Evolutionary conservation across 1,139 yeast genomes (phyloP).

Genomic region (Yamadazyma conglobata): DNA sequence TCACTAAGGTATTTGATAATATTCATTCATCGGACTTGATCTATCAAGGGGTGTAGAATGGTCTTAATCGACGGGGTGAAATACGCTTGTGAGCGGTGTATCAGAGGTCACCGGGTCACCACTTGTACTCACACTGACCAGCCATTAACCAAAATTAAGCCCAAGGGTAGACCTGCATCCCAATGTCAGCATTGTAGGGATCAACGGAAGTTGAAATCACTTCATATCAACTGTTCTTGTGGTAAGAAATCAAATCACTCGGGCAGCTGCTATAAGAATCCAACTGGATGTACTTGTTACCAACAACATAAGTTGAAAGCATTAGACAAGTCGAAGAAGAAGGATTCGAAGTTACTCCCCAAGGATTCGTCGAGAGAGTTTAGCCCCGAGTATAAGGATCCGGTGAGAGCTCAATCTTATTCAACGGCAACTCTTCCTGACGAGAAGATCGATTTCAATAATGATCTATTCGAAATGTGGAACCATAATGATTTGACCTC

Average conservation of each 20-base stretch:
- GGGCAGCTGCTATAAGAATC: slow-evolving; percentile 50
- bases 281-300: slow-evolving; percentile 55
- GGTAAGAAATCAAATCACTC: slow-evolving; percentile 52
- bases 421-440: too few relatives aligned
- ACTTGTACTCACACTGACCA: slow-evolving; percentile 91
- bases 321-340: slow-evolving; percentile 29
- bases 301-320: slow-evolving; percentile 16
- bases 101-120: slow-evolving; percentile 93
- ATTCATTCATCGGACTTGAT: too few relatives aligned
- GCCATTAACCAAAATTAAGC: slow-evolving; percentile 88
- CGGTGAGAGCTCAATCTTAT: too few relatives aligned
- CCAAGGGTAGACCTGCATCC: slow-evolving; percentile 93
- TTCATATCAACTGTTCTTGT: slow-evolving; percentile 75
- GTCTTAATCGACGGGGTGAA: slow-evolving; percentile 87
- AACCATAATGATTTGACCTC: slow-evolving; percentile 3
- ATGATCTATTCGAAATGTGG: slow-evolving; percentile 8
- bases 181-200: slow-evolving; percentile 89
- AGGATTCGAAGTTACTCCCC: slow-evolving; percentile 3
- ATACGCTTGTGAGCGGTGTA: slow-evolving; percentile 95
- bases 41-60: too few relatives aligned
- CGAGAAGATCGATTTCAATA: slow-evolving; percentile 7
- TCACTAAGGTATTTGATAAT: too few relatives aligned
- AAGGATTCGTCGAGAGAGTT: slow-evolving; percentile 1
- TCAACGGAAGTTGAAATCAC: slow-evolving; percentile 63
- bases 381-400: slow-evolving; percentile 1